phyloP scores from a whole-genome alignment of 1,139 yeast species.

The Yamadazyma buinensis region DNA sequence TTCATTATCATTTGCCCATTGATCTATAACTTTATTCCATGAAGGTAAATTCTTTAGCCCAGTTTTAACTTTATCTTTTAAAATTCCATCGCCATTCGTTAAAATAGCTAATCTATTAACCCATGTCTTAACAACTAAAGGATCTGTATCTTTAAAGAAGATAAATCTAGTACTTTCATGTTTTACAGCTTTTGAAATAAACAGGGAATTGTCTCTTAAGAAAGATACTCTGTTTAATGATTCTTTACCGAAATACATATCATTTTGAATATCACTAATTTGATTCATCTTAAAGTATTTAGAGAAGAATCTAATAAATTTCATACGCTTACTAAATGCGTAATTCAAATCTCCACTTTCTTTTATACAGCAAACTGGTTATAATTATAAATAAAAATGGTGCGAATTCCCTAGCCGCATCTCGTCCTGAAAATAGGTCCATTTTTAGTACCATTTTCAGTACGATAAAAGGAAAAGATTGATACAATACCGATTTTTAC shows the following conservation, averaged over 20 bases:
- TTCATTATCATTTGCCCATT: constrained; percentile 33
- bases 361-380: too few relatives aligned
- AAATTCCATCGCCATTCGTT: constrained; percentile 32
- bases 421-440: too few relatives aligned
- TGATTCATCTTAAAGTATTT: constrained; percentile 16
- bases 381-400: too few relatives aligned
- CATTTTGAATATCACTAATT: constrained; percentile 24
- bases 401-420: too few relatives aligned
- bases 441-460: too few relatives aligned
- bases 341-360: not conserved
- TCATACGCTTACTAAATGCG: constrained; percentile 5
- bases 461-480: too few relatives aligned
- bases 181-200: constrained; percentile 49
- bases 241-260: constrained; percentile 49
- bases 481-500: too few relatives aligned
- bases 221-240: constrained; percentile 78
- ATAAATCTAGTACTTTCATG: constrained; percentile 57
- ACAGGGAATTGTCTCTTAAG: constrained; percentile 61
- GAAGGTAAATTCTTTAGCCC: constrained; percentile 17
- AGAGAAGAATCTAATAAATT: constrained; percentile 9
- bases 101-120: constrained; percentile 29
- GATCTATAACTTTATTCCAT: constrained; percentile 23
- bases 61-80: constrained; percentile 12
- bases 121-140: constrained; percentile 31
- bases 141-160: constrained; percentile 39